phyloP scores from a whole-genome alignment of 2,329 filamentous ascomycete genomes.

The Colletotrichum musae region DNA sequence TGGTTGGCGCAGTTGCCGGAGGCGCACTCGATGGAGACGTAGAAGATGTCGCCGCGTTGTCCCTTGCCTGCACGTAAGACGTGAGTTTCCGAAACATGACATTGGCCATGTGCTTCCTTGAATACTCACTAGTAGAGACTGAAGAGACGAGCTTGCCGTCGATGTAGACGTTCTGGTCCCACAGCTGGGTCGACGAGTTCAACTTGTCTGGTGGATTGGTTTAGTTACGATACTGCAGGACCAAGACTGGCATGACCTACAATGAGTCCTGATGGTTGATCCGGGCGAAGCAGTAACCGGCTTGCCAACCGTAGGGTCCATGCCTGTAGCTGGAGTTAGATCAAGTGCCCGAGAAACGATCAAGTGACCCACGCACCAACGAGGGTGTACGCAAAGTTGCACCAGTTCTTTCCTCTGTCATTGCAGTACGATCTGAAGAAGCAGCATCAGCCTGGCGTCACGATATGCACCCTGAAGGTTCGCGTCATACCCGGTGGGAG shows the following conservation, averaged over 20 bases:
- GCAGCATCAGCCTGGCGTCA: not conserved
- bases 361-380: not conserved
- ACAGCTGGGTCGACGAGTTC: conserved; percentile 14
- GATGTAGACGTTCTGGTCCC: conserved; percentile 20
- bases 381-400: conserved; percentile 23
- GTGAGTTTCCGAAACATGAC: not conserved
- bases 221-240: not conserved
- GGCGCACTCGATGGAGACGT: conserved; percentile 30
- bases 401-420: conserved; percentile 21
- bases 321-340: not conserved
- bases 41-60: conserved; percentile 20
- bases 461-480: rapidly evolving
- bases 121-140: conserved; percentile 5
- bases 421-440: conserved; percentile 15
- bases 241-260: not conserved
- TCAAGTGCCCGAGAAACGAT: not conserved
- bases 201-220: not conserved
- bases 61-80: conserved; percentile 6
- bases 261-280: conserved; percentile 13
- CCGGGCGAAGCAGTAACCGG: conserved; percentile 14
- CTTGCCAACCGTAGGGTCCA: not conserved
- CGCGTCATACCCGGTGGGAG: conserved; percentile 14
- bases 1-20: conserved; percentile 13
- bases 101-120: not conserved
- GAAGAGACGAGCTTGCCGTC: conserved; percentile 15